phyloP scores from a whole-genome alignment of 2,329 filamentous ascomycete genomes.

The Neoscytalidium dimidiatum region DNA sequence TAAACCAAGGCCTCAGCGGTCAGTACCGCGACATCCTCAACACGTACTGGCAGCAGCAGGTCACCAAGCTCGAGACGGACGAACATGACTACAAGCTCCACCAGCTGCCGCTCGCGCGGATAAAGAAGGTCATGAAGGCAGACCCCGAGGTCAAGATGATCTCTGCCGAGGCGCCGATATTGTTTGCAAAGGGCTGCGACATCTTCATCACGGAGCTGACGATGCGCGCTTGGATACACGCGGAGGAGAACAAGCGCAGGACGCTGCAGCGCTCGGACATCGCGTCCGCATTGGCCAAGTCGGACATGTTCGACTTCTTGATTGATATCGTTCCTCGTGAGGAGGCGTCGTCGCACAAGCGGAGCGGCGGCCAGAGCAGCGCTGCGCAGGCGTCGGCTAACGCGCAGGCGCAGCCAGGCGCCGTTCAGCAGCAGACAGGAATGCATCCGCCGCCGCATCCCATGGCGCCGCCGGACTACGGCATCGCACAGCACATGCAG shows the following conservation, averaged over 20 bases:
- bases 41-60: constrained; percentile 98
- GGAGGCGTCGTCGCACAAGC: constrained; percentile 84
- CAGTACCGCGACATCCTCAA: constrained; percentile 96
- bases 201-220: constrained; percentile 99
- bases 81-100: constrained; percentile 98
- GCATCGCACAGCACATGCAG: constrained; percentile 60
- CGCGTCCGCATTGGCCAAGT: constrained; percentile 91
- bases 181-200: constrained; percentile 98
- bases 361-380: constrained; percentile 45
- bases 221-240: constrained; percentile 99
- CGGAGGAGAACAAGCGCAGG: constrained; percentile 96
- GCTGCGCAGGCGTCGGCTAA: constrained; percentile 40
- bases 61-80: constrained; percentile 91
- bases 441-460: constrained; percentile 50
- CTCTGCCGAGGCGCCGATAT: constrained; percentile 92
- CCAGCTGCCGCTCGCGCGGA: constrained; percentile 92
- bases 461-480: constrained; percentile 59
- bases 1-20: constrained; percentile 91
- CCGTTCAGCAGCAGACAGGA: constrained; percentile 42
- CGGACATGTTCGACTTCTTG: constrained; percentile 99
- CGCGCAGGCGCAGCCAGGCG: constrained; percentile 41
- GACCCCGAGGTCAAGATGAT: constrained; percentile 99
- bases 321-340: constrained; percentile 98
- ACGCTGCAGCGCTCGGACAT: constrained; percentile 96
- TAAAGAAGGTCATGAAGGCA: constrained; percentile 99